Evolutionary conservation across 2,329 filamentous ascomycete genomes (phyloP), one percentile per base, ranked within the genome.

Genomic region (Emydomyces testavorans): DNA sequence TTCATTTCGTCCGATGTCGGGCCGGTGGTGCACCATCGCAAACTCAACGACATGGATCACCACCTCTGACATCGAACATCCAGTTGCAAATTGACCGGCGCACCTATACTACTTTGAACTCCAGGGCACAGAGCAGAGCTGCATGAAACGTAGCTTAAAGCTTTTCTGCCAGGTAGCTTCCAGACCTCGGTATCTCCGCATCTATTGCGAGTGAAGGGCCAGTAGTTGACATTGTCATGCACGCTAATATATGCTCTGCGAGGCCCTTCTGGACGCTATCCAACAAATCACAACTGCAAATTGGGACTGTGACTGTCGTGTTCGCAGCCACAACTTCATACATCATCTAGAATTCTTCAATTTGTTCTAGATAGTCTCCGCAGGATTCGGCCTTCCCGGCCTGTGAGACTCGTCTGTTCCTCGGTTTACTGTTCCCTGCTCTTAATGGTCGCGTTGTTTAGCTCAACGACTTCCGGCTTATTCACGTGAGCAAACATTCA

Each of bases 291-390:
- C 42, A 29, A 36, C 34, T 36, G 42, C 37, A 32, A 31, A 18
- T 15, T 48, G 38, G 2, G 42, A 36, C 43, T 41, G 39, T 42
- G 46, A 52, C 46, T 46, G 44, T 44, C 45, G 50, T 48, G 28
- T 46, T 46, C 36, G 48, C 50, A 46, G 26, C 37, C 28, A 32
- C 18, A 32, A 24, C 16, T 20, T 24, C 3, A 39, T 31, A 23
- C 5, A n/a, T n/a, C 23, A 11, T 24, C 20, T 11, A 4, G 15
- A 15, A 6, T 11, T 26, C 21, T 32, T 39, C 4, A 10, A 11
- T n/a, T 32, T n/a, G 15, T 2, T 24, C n/a, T 23, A 32, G 21
- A 15, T n/a, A 39, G n/a, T 23, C 23, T 13, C 35, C 10, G 18
- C 34, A 6, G 7, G 16, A 21, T 23, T 28, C 20, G 23, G 36